Conservation (phyloP, 495 filamentous ascomycete genomes). For the Podospora conica region DNA sequence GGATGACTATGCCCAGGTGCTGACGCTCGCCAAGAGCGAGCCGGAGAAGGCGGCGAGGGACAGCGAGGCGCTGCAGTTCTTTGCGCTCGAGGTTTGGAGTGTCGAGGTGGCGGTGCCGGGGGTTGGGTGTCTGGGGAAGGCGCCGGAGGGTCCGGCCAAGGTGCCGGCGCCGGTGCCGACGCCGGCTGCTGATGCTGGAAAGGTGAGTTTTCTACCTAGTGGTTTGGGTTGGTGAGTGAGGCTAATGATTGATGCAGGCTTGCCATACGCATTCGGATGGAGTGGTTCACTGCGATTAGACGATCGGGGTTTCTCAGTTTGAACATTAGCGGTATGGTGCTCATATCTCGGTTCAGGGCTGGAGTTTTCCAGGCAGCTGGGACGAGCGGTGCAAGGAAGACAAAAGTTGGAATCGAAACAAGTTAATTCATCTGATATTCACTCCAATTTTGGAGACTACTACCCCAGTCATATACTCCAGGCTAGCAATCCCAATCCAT, state of each 20-base stretch:
- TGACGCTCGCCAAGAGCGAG: slow-evolving; percentile 39
- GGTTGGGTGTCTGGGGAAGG: neutral
- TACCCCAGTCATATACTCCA: too few species aligned
- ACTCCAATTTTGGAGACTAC: too few species aligned
- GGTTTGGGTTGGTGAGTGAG: neutral
- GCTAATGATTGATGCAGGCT: neutral
- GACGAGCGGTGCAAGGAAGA: too few species aligned
- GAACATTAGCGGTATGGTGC: too few species aligned
- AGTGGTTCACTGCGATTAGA: neutral
- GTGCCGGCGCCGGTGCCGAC: neutral
- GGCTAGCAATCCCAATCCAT: neutral
- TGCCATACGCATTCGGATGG: neutral
- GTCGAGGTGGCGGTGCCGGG: neutral
- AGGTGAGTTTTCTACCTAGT: neutral
- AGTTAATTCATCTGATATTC: neutral
- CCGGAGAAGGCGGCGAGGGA: slow-evolving; percentile 40
- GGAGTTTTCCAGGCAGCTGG: too few species aligned
- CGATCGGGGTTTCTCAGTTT: neutral
- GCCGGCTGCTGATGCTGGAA: neutral
- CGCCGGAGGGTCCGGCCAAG: neutral
- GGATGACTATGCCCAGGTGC: slow-evolving; percentile 44
- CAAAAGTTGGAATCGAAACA: too few species aligned
- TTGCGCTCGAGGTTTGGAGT: slow-evolving; percentile 49
- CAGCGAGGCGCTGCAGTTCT: slow-evolving; percentile 50
- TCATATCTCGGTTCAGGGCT: too few species aligned